Evolutionary conservation across 495 filamentous ascomycete genomes (phyloP).

Genomic region (Hyaloscypha hepaticicola): DNA sequence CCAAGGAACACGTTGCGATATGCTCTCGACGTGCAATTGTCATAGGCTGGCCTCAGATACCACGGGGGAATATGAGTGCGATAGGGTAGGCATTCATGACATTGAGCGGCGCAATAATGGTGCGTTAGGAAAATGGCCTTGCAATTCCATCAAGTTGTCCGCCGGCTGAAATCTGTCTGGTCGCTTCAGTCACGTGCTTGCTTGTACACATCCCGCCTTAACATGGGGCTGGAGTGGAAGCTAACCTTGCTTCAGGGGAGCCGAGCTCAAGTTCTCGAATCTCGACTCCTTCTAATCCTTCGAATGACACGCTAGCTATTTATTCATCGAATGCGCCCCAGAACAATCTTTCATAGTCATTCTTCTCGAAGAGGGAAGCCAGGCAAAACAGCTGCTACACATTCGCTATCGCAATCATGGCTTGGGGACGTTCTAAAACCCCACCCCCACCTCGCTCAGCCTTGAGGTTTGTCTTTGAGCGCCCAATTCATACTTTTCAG

Average conservation of each 20-base stretch:
- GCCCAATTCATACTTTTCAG: background rate
- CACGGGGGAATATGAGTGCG: slow-evolving; percentile 7
- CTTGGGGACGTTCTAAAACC: slow-evolving; percentile 30
- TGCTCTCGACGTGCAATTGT: slow-evolving; percentile 13
- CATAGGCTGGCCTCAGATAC: slow-evolving; percentile 15
- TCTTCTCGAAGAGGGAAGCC: background rate
- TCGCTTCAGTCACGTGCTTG: background rate
- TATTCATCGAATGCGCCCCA: background rate
- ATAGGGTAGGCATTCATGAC: slow-evolving; percentile 22
- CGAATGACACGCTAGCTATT: background rate
- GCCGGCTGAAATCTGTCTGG: slow-evolving; percentile 8
- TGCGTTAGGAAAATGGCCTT: background rate
- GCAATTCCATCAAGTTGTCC: background rate
- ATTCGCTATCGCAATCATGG: slow-evolving; percentile 28
- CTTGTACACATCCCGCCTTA: too few species aligned
- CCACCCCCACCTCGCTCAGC: slow-evolving; percentile 31
- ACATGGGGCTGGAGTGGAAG: too few species aligned
- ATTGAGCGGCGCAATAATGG: background rate
- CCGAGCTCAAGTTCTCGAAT: too few species aligned
- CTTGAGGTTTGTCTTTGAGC: slow-evolving; percentile 19
- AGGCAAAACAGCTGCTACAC: background rate
- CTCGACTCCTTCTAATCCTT: too few species aligned
- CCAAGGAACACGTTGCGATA: slow-evolving; percentile 32
- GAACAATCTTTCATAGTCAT: background rate
- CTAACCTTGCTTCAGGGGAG: too few species aligned